phyloP scores from a whole-genome alignment of 2,329 filamentous ascomycete species.

The Talaromyces amestolkiae region DNA sequence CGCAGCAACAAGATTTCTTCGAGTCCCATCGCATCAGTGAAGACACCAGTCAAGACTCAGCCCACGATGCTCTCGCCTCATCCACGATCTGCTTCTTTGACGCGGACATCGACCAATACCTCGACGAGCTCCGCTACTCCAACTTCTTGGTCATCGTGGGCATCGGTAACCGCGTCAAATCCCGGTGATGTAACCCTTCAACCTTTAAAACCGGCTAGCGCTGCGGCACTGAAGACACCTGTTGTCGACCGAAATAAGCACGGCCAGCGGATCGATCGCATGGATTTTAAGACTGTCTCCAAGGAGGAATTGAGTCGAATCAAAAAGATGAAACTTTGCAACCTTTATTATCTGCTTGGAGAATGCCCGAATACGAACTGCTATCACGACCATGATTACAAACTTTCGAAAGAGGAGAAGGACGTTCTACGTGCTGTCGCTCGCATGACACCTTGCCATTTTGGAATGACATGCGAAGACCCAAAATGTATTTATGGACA shows the following conservation, averaged over 20 bases:
- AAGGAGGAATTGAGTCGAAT: slow-evolving; percentile 58
- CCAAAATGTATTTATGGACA: slow-evolving; percentile 63
- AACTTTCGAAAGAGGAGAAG: slow-evolving; percentile 53
- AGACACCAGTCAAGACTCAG: slow-evolving; percentile 26
- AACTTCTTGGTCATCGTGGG: slow-evolving; percentile 33
- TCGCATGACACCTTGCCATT: slow-evolving; percentile 61
- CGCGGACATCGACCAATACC: slow-evolving; percentile 41
- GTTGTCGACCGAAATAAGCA: slow-evolving; percentile 56
- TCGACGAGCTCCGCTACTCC: slow-evolving; percentile 33
- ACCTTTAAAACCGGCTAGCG: slow-evolving; percentile 34
- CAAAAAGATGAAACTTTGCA: slow-evolving; percentile 63
- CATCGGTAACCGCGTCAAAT: slow-evolving; percentile 37
- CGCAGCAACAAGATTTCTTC: slow-evolving; percentile 51
- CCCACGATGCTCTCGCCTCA: slow-evolving; percentile 37
- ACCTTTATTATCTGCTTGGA: slow-evolving; percentile 58
- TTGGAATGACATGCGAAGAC: slow-evolving; percentile 58
- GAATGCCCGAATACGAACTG: slow-evolving; percentile 59
- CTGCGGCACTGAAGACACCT: slow-evolving; percentile 25
- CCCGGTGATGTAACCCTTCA: slow-evolving; percentile 40
- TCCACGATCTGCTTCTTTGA: slow-evolving; percentile 31
- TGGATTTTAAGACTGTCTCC: slow-evolving; percentile 50
- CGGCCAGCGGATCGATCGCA: slow-evolving; percentile 59
- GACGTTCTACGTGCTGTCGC: slow-evolving; percentile 58
- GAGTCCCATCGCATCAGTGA: slow-evolving; percentile 30
- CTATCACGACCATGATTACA: slow-evolving; percentile 53